These are phyloP conservation scores for Botrytis tulipae DNA, from an alignment of 2,329 filamentous ascomycete species.

Conservation along the genomic window DNA sequence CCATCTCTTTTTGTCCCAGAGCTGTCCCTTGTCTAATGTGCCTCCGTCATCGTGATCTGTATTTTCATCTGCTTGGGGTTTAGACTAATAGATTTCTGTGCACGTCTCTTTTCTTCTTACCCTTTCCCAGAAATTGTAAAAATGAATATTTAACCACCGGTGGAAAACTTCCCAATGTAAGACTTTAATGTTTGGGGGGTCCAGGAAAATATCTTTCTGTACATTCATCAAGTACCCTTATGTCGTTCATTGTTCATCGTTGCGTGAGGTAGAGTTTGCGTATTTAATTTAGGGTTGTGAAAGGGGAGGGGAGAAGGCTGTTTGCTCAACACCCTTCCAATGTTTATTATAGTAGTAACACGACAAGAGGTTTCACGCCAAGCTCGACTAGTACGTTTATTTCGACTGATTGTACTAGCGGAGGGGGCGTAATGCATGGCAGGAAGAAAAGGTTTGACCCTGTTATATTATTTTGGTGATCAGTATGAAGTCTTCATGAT, in stretches of 20 bases:
- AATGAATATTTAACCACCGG: no score
- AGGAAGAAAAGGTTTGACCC: not conserved
- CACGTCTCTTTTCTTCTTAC: not conserved
- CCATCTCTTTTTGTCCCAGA: not conserved
- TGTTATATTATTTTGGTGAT: not conserved
- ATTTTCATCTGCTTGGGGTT: not conserved
- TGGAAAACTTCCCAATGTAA: not conserved
- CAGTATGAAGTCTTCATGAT: not conserved
- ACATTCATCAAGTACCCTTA: constrained; percentile 16
- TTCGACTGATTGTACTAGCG: not conserved
- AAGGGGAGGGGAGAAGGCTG: not conserved
- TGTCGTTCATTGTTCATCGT: not conserved
- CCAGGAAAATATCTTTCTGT: constrained; percentile 28
- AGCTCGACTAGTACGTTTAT: not conserved
- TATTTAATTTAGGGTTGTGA: not conserved
- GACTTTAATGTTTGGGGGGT: constrained; percentile 22
- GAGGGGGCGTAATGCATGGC: not conserved
- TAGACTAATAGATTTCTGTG: not conserved
- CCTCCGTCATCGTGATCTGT: no score
- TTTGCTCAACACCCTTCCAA: not conserved
- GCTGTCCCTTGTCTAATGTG: not conserved
- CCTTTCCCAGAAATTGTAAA: not conserved
- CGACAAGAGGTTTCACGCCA: not conserved
- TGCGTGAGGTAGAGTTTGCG: not conserved
- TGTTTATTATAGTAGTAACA: not conserved